phyloP scores from a whole-genome alignment of 768 basidiomycete genomes.

The Trametes coccinea region DNA sequence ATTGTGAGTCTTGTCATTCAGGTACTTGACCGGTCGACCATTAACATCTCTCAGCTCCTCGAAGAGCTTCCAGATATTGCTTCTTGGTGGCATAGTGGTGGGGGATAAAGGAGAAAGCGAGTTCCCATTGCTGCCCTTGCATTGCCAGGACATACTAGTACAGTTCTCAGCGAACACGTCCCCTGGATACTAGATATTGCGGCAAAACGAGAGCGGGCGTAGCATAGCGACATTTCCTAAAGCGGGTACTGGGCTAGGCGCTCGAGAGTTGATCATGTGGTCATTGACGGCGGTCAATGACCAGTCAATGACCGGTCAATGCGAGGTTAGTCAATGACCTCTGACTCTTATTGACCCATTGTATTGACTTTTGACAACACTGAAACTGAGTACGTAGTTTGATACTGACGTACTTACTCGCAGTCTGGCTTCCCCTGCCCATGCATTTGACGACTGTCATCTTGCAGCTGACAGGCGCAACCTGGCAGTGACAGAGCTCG shows the following conservation, averaged over 20 bases:
- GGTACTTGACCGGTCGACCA: conserved; percentile 1
- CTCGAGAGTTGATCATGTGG: not conserved
- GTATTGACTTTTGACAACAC: conserved; percentile 6
- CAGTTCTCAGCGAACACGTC: not conserved
- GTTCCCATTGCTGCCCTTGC: not conserved
- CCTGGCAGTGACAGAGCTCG: too few species aligned
- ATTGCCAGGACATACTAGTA: not conserved
- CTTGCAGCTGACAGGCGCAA: too few species aligned
- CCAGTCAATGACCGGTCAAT: not conserved
- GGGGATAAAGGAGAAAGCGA: not conserved
- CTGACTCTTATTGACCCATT: conserved; percentile 7
- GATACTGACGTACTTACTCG: too few species aligned
- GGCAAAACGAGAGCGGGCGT: not conserved
- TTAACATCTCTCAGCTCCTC: not conserved
- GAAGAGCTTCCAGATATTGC: not conserved
- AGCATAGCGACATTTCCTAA: not conserved
- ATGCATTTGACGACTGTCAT: too few species aligned
- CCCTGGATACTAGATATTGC: not conserved
- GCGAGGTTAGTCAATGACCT: not conserved
- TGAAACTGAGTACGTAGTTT: not conserved
- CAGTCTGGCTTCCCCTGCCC: too few species aligned
- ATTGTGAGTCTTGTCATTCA: not conserved
- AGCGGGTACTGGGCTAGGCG: not conserved
- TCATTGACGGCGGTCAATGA: conserved; percentile 4
- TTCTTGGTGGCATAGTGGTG: not conserved